phyloP scores from a whole-genome alignment of 495 filamentous ascomycete species.

The Hypoxylon fragiforme region DNA sequence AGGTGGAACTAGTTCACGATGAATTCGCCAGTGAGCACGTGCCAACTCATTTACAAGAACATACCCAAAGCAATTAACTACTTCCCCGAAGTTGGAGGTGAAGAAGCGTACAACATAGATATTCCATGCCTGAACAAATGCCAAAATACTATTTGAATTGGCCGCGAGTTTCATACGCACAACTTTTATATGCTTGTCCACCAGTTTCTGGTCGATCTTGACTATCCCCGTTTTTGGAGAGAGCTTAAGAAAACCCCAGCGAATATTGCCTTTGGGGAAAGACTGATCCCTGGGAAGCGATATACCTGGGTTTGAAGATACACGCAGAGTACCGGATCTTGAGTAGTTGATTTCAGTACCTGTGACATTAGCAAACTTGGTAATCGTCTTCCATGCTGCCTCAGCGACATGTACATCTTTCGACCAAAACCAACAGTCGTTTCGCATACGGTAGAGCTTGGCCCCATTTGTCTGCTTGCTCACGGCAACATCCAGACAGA shows the following conservation, averaged over 20 bases:
- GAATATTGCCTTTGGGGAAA: constrained; percentile 62
- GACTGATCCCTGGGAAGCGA: constrained; percentile 32
- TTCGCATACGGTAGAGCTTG: constrained; percentile 64
- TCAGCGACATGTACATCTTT: constrained; percentile 53
- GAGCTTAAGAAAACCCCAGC: constrained; percentile 68
- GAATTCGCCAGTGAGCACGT: constrained; percentile 61
- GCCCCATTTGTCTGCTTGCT: constrained; percentile 60
- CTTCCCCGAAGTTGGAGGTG: constrained; percentile 65
- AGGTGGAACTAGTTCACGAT: constrained; percentile 54
- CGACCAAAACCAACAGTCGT: constrained; percentile 74
- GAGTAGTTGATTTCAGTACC: constrained; percentile 60
- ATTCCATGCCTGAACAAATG: constrained; percentile 69
- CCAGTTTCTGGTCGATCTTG: constrained; percentile 63
- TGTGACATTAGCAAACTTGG: constrained; percentile 56
- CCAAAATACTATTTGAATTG: constrained; percentile 58
- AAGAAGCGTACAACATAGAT: constrained; percentile 67
- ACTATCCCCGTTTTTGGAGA: constrained; percentile 59
- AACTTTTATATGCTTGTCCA: constrained; percentile 64
- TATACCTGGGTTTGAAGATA: constrained; percentile 25
- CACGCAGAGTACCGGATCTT: constrained; percentile 60
- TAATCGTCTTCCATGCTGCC: constrained; percentile 62
- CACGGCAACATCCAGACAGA: constrained; percentile 67
- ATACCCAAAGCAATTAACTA: constrained; percentile 66
- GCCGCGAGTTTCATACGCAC: constrained; percentile 62
- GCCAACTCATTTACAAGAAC: constrained; percentile 67